These are phyloP conservation scores for Periconia sp. DNA, from an alignment of 2,329 filamentous ascomycete genomes.

Conservation along the genomic window DNA sequence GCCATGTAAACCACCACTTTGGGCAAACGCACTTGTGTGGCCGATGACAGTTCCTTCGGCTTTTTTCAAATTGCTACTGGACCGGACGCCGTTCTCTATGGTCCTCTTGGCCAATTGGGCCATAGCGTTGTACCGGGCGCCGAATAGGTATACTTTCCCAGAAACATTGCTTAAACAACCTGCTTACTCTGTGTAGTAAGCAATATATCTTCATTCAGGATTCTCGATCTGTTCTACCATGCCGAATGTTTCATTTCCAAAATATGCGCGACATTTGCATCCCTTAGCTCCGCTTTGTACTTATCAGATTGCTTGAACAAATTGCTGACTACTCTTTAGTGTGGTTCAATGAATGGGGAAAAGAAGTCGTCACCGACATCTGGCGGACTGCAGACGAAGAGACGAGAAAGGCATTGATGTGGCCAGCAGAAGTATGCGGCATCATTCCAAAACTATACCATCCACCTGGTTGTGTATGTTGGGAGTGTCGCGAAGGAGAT, in stretches of 20 bases:
- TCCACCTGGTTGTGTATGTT: slow-evolving; percentile 12
- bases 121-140: slow-evolving; percentile 22
- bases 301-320: no score
- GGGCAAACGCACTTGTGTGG: slow-evolving; percentile 25
- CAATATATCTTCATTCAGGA: no score
- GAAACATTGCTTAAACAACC: no score
- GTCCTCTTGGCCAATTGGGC: slow-evolving; percentile 28
- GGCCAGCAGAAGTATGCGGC: slow-evolving; percentile 18
- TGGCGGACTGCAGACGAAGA: slow-evolving; percentile 17
- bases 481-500: slow-evolving; percentile 15
- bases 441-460: slow-evolving; percentile 14
- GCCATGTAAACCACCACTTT: slow-evolving; percentile 18
- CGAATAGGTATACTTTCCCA: no score
- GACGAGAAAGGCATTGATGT: slow-evolving; percentile 11
- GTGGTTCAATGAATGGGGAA: slow-evolving; percentile 28
- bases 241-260: no score
- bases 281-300: no score
- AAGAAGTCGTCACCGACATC: slow-evolving; percentile 19
- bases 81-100: slow-evolving; percentile 19
- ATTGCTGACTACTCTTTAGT: no score
- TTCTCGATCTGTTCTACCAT: no score
- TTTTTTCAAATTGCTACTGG: slow-evolving; percentile 20
- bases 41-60: slow-evolving; percentile 17
- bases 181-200: no score
- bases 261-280: no score